Evolutionary conservation across 2,329 filamentous ascomycete genomes (phyloP).

Genomic region (Paecilomyces sp.): DNA sequence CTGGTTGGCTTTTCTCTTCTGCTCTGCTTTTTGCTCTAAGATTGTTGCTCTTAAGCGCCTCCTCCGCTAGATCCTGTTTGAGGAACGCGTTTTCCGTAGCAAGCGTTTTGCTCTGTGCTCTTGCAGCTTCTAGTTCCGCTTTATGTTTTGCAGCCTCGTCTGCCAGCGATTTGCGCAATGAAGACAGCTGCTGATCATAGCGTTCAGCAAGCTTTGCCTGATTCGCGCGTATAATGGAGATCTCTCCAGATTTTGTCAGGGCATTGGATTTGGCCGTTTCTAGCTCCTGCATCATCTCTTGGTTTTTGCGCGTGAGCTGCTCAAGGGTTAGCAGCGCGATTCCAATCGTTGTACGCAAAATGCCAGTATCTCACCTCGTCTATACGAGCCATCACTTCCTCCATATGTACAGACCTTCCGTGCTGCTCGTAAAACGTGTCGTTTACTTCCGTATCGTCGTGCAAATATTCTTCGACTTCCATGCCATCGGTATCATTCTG

Average conservation of each 20-base stretch:
- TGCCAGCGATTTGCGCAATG: conserved; percentile 47
- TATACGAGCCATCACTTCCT: conserved; percentile 9
- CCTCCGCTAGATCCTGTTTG: conserved; percentile 53
- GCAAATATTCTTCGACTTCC: conserved; percentile 8
- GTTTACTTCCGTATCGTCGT: background rate
- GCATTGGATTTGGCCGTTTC: conserved; percentile 33
- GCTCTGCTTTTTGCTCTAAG: conserved; percentile 27
- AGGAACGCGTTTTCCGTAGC: conserved; percentile 54
- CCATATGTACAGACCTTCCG: conserved; percentile 5
- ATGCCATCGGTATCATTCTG: conserved; percentile 2
- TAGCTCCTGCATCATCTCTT: conserved; percentile 32
- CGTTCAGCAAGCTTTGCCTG: conserved; percentile 46
- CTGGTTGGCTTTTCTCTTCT: conserved; percentile 31
- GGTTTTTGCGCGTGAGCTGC: conserved; percentile 33
- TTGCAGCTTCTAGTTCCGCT: conserved; percentile 47
- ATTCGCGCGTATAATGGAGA: conserved; percentile 54
- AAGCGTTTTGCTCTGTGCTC: conserved; percentile 49
- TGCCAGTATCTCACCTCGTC: conserved; percentile 16
- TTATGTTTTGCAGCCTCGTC: conserved; percentile 48
- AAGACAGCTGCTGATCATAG: conserved; percentile 46
- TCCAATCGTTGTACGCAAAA: background rate
- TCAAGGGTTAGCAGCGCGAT: conserved; percentile 3
- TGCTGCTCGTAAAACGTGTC: conserved; percentile 4
- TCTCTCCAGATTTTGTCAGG: conserved; percentile 52
- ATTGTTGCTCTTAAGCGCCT: conserved; percentile 42